These are phyloP conservation scores for Chytriomyces hyalinus DNA, from an alignment of 192 early-diverging fungal genomes.

Conservation along the genomic window DNA sequence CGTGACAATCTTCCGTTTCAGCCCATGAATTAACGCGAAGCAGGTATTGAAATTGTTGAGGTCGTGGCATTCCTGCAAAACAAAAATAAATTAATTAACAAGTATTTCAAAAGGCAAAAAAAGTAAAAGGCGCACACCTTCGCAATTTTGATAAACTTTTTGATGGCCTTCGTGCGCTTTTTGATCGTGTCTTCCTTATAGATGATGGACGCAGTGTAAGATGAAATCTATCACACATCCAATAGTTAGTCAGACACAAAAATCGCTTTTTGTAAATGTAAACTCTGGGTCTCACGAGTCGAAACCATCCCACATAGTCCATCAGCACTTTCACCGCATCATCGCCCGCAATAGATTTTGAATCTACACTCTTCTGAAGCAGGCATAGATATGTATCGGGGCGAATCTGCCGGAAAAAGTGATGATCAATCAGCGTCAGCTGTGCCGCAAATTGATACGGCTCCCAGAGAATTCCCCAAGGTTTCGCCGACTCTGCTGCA, in stretches of 20 bases:
- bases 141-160: conserved; percentile 56
- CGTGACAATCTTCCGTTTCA: conserved; percentile 47
- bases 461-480: conserved; percentile 54
- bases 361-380: conserved; percentile 37
- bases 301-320: conserved; percentile 56
- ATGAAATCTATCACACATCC: conserved; percentile 38
- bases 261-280: neutral
- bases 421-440: conserved; percentile 55
- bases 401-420: conserved; percentile 56
- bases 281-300: conserved; percentile 37
- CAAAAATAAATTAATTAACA: neutral
- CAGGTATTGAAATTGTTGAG: conserved; percentile 53
- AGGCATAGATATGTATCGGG: conserved; percentile 58
- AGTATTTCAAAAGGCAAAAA: neutral
- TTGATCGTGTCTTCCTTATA: conserved; percentile 55
- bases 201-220: conserved; percentile 51
- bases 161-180: conserved; percentile 50
- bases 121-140: conserved; percentile 29
- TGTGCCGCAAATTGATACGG: conserved; percentile 56
- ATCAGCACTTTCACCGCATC: conserved; percentile 50
- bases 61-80: conserved; percentile 46
- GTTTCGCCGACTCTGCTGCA: conserved; percentile 38
- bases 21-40: conserved; percentile 51
- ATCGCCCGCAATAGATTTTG: conserved; percentile 41
- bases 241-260: neutral